Conservation (phyloP, 1,139 yeast species). For the Sugiyamaella neomexicana region DNA sequence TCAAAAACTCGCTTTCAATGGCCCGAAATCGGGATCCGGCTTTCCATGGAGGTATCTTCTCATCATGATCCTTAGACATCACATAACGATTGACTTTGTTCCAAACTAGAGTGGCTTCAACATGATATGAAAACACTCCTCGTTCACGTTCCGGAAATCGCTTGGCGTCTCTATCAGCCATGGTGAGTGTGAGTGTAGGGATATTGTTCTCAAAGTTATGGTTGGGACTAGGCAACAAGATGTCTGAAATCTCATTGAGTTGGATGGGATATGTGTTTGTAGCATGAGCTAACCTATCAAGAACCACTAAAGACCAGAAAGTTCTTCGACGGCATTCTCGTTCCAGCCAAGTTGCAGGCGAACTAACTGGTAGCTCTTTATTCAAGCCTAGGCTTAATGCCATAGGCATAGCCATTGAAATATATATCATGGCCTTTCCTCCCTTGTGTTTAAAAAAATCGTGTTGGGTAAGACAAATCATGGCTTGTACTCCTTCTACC, state of each 20-base stretch:
- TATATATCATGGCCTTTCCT: conserved; percentile 41
- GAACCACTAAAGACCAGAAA: conserved; percentile 41
- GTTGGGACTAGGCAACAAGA: conserved; percentile 41
- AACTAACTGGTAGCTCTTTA: conserved; percentile 32
- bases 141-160: conserved; percentile 24
- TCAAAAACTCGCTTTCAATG: conserved; percentile 12
- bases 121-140: conserved; percentile 37
- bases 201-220: conserved; percentile 35
- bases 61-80: conserved; percentile 25
- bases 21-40: conserved; percentile 24
- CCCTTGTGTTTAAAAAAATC: conserved; percentile 42
- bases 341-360: conserved; percentile 37
- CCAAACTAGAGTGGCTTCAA: conserved; percentile 39
- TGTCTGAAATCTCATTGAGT: conserved; percentile 27
- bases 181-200: conserved; percentile 35
- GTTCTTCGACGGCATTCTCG: conserved; percentile 41
- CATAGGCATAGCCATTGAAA: conserved; percentile 42
- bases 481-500: conserved; percentile 42
- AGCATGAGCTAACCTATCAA: conserved; percentile 42
- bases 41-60: conserved; percentile 31
- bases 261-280: conserved; percentile 38
- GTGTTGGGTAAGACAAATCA: conserved; percentile 40
- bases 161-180: conserved; percentile 30
- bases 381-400: conserved; percentile 40
- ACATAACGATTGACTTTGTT: conserved; percentile 37